Percentiles rank a stretch among this genome's conserved stretches.
phyloP scores from a whole-genome alignment of 768 basidiomycete genomes.

The Mycena pura region DNA sequence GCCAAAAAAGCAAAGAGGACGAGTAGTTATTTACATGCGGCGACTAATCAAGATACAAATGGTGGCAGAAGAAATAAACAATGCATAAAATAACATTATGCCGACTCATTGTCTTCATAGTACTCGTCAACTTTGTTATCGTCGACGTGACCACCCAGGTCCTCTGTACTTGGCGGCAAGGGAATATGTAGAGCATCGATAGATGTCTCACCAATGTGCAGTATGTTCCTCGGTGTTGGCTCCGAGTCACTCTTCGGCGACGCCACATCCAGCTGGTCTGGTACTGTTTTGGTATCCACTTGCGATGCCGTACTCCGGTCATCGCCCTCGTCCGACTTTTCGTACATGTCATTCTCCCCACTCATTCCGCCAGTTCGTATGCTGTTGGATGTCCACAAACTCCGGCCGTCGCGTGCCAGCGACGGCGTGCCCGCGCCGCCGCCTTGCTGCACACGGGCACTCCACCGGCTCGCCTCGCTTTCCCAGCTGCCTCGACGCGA shows the following conservation, averaged over 20 bases:
- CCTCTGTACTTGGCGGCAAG: constrained; percentile 22
- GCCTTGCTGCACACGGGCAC: constrained; percentile 64
- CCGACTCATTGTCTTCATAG: constrained; percentile 11
- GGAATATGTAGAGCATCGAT: constrained; percentile 20
- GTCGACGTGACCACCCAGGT: constrained; percentile 1
- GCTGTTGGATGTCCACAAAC: constrained; percentile 67
- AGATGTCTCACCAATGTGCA: constrained; percentile 17
- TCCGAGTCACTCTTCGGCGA: constrained; percentile 6
- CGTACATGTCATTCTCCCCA: constrained; percentile 45
- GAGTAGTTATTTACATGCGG: no score
- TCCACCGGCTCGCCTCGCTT: constrained; percentile 89
- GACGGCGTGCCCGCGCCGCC: constrained; percentile 52
- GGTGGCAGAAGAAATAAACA: no score
- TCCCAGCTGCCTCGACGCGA: constrained; percentile 92
- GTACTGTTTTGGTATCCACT: background rate
- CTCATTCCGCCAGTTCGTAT: constrained; percentile 63
- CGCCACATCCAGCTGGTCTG: constrained; percentile 5
- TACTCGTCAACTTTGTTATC: background rate
- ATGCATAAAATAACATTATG: constrained; percentile 8
- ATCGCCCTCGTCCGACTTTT: constrained; percentile 36
- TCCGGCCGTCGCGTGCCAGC: constrained; percentile 55
- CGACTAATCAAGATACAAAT: no score
- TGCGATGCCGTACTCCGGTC: constrained; percentile 15
- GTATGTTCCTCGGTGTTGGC: constrained; percentile 4
- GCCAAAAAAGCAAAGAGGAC: no score